Percentiles rank a stretch among this genome's conserved stretches.
These are phyloP conservation scores for Teratosphaeria viscida DNA, from an alignment of 2,329 filamentous ascomycete genomes.

Conservation along the genomic window DNA sequence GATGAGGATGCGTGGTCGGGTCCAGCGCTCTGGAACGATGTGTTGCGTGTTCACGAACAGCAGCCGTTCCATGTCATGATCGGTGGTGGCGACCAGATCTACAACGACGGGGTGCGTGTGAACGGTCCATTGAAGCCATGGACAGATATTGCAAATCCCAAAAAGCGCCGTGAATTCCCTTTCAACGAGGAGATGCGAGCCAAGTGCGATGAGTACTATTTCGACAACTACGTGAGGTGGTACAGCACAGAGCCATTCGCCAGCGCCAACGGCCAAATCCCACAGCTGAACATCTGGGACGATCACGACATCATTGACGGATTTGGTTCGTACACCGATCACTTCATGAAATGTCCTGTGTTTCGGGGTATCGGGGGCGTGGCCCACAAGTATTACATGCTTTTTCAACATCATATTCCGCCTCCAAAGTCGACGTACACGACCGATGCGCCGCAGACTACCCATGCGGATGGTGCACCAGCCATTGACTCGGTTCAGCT, in stretches of 20 bases:
- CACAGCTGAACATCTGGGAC: slow-evolving; percentile 57
- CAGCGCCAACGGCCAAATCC: slow-evolving; percentile 50
- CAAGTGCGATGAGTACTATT: slow-evolving; percentile 52
- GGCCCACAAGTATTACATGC: slow-evolving; percentile 47
- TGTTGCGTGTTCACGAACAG: slow-evolving; percentile 48
- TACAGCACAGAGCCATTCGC: slow-evolving; percentile 60
- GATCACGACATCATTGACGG: slow-evolving; percentile 56
- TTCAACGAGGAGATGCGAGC: slow-evolving; percentile 56
- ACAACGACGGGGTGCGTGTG: slow-evolving; percentile 71
- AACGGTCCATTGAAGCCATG: slow-evolving; percentile 63
- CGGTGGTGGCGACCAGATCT: slow-evolving; percentile 82
- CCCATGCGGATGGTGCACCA: slow-evolving; percentile 33
- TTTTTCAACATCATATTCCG: slow-evolving; percentile 67
- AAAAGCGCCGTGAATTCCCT: slow-evolving; percentile 47
- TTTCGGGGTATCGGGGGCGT: slow-evolving; percentile 56
- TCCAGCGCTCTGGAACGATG: slow-evolving; percentile 52
- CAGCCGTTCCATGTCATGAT: slow-evolving; percentile 61
- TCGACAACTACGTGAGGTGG: slow-evolving; percentile 51
- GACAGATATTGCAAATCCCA: slow-evolving; percentile 51
- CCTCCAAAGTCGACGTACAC: slow-evolving; percentile 81
- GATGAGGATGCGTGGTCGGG: slow-evolving; percentile 54
- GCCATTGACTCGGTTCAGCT: slow-evolving; percentile 61
- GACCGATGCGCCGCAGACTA: slow-evolving; percentile 54
- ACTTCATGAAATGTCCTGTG: slow-evolving; percentile 55
- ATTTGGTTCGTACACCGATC: slow-evolving; percentile 55